Percentiles rank a stretch among this genome's conserved stretches.
phyloP scores from a whole-genome alignment of 1,139 yeast genomes.

The Lodderomyces oxycetoniae region DNA sequence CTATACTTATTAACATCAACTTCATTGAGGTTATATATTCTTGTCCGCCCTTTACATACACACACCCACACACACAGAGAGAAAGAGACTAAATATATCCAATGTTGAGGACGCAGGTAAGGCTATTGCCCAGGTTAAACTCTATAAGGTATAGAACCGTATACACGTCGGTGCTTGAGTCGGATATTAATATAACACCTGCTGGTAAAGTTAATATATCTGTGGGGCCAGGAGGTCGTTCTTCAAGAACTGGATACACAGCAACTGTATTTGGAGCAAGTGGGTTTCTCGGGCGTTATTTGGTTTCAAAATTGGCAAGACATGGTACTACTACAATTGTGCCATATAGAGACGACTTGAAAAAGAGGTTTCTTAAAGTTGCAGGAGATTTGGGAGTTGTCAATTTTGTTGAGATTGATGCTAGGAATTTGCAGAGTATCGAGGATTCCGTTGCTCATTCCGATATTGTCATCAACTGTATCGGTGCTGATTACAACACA shows the following conservation, averaged over 20 bases:
- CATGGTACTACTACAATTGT: slow-evolving; percentile 77
- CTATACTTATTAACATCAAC: too few species aligned
- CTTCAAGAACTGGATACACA: slow-evolving; percentile 87
- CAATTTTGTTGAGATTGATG: slow-evolving; percentile 76
- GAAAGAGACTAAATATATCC: too few species aligned
- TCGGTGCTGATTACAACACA: slow-evolving; percentile 75
- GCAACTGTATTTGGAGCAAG: slow-evolving; percentile 86
- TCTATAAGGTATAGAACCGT: slow-evolving; percentile 23
- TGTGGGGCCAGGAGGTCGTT: slow-evolving; percentile 75
- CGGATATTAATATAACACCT: slow-evolving; percentile 71
- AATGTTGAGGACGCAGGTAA: slow-evolving; percentile 6
- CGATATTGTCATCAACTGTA: slow-evolving; percentile 76
- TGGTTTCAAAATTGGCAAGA: slow-evolving; percentile 68
- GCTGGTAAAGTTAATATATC: slow-evolving; percentile 69
- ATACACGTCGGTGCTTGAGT: slow-evolving; percentile 41
- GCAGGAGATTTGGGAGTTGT: slow-evolving; percentile 87
- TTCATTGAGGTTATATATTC: too few species aligned
- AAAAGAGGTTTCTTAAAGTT: slow-evolving; percentile 74
- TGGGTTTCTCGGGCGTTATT: slow-evolving; percentile 74
- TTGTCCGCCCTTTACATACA: neutral
- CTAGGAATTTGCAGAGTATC: slow-evolving; percentile 71
- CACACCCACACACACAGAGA: neutral
- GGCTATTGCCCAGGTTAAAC: slow-evolving; percentile 7
- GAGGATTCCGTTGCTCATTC: slow-evolving; percentile 77
- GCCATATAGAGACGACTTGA: slow-evolving; percentile 78